phyloP scores from a whole-genome alignment of 306 rosid genomes.

The Cicer judaicum region DNA sequence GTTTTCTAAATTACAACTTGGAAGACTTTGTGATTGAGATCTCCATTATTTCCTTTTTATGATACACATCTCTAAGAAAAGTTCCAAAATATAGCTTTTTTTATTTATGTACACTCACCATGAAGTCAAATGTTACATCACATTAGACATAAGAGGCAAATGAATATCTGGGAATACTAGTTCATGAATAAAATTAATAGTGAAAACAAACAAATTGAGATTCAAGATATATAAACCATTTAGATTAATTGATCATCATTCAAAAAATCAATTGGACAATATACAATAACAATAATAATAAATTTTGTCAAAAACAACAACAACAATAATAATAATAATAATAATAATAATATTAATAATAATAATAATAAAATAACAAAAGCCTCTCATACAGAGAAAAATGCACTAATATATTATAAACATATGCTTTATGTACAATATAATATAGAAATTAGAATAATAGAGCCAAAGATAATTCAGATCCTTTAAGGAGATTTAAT shows the following conservation, averaged over 20 bases:
- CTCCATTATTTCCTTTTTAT: constrained; percentile 43
- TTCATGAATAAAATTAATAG: background rate
- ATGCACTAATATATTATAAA: constrained; percentile 34
- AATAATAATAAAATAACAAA: background rate
- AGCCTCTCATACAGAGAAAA: constrained; percentile 24
- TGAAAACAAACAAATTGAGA: constrained; percentile 17
- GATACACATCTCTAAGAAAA: constrained; percentile 29
- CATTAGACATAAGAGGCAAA: background rate
- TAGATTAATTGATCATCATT: constrained; percentile 30
- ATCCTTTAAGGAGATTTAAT: constrained; percentile 19
- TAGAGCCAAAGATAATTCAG: constrained; percentile 35
- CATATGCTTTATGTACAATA: constrained; percentile 43
- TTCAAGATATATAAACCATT: constrained; percentile 33
- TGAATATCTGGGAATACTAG: constrained; percentile 12
- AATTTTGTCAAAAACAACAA: background rate
- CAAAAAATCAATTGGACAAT: constrained; percentile 23
- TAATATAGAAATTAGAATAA: constrained; percentile 39
- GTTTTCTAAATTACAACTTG: constrained; percentile 42
- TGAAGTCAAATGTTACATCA: constrained; percentile 43
- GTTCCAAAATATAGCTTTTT: constrained; percentile 48
- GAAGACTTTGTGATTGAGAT: constrained; percentile 33
- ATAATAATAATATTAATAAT: background rate
- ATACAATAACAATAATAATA: background rate
- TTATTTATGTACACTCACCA: background rate
- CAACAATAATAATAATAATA: background rate